Base-by-base conservation (phyloP, 2,329 filamentous ascomycete species). In the Davidsoniella virescens region DNA sequence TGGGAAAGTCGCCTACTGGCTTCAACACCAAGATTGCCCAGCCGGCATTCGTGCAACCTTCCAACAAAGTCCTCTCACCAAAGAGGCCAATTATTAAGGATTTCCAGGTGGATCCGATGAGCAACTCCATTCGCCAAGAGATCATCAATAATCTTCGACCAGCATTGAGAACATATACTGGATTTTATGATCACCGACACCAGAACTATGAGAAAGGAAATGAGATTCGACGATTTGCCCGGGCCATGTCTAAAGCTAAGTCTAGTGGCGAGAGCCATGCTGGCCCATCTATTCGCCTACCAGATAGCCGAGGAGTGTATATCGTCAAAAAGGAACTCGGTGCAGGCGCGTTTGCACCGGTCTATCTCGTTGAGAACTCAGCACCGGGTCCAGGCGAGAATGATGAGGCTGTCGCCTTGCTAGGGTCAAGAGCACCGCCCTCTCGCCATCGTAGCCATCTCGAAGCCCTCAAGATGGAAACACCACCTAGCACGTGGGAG, bases 401-500 rank as follows among this genome's bases (percentile, higher is more conserved):
- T 29, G 64, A 68, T 16, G 68, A 74, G 14, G 48, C 62, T 57
- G 49, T 63, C 59, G 37, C 68, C 3, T 68, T 69, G 51, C 77
- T 83, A 73, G 77, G 80, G 51, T 79, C 45, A 5, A 76, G 58
- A 73, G 78, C 26, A 65, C 70, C 10, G 77, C 81, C 59, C 69
- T 75, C n/a, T 59, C 70, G 8, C 33, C 67, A 69, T 43, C 78
- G 84, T 40, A 68, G 69, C 41, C 55, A 69, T 1, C 71, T 92
- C 4, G 87, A 95, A 64, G 92, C 92, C 1, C 72, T 98, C 57
- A 98, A 98, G 65, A 88, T 94, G 78, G 92, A 98, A 66, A 76
- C 83, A 29, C 87, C 88, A 0, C 85, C 90, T 0, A 83, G 80
- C 4, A 73, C 84, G 0, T 98, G 92, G 92, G 92, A 98, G 61